phyloP scores from a whole-genome alignment of 1,284 basidiomycete species.

The Pterulicium gracile region DNA sequence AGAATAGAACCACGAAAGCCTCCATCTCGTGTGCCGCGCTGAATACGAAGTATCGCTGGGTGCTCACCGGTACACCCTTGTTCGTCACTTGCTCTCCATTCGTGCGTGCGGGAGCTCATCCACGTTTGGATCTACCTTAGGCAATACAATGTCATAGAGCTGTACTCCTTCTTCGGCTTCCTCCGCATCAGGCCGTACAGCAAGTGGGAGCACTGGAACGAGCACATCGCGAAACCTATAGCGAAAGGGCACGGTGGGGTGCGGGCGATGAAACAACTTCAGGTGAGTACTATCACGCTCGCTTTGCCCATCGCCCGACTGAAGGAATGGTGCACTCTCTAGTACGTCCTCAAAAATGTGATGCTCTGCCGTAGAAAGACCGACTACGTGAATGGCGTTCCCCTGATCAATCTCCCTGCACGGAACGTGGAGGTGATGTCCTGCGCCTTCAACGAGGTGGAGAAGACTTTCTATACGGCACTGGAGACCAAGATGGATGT shows the following conservation, averaged over 20 bases:
- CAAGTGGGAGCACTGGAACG: slow-evolving; percentile 71
- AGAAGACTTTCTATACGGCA: slow-evolving; percentile 38
- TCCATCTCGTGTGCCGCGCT: slow-evolving; percentile 78
- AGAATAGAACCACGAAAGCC: slow-evolving; percentile 80
- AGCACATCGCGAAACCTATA: slow-evolving; percentile 72
- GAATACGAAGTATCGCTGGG: slow-evolving; percentile 77
- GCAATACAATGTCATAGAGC: slow-evolving; percentile 85
- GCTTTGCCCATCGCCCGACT: slow-evolving; percentile 4
- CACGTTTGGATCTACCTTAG: neutral
- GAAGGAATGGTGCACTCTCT: too few relatives aligned
- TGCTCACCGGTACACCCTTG: slow-evolving; percentile 85
- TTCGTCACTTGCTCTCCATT: slow-evolving; percentile 25
- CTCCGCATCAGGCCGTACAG: slow-evolving; percentile 78
- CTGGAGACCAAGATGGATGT: slow-evolving; percentile 44
- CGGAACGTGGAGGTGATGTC: neutral
- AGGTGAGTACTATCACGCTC: slow-evolving; percentile 48
- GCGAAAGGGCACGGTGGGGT: slow-evolving; percentile 54
- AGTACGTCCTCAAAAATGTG: neutral
- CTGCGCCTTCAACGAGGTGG: neutral
- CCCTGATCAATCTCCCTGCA: neutral
- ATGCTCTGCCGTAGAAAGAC: neutral
- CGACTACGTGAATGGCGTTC: neutral
- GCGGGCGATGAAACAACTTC: slow-evolving; percentile 75
- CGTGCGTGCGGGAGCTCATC: neutral
- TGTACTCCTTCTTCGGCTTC: slow-evolving; percentile 87